These are phyloP conservation scores for Graphiopsis chlorocephala DNA, from an alignment of 2,329 filamentous ascomycete genomes.

Conservation along the genomic window DNA sequence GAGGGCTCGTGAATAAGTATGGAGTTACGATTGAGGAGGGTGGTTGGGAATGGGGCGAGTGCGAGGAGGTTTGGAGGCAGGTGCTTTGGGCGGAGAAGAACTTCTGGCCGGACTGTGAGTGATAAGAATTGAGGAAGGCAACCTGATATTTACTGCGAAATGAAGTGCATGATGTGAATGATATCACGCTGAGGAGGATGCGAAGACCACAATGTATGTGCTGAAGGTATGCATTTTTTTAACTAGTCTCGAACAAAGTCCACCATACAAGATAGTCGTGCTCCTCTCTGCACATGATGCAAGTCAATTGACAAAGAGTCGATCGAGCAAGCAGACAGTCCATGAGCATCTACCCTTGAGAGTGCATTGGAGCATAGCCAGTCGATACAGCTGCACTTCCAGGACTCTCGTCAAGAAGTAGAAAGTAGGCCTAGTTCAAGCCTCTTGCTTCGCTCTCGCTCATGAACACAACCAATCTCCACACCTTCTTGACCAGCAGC, in stretches of 20 bases:
- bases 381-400: not conserved
- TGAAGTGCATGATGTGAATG: not conserved
- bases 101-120: constrained; percentile 44
- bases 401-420: not conserved
- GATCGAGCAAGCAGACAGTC: not conserved
- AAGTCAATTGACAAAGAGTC: not conserved
- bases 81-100: constrained; percentile 48
- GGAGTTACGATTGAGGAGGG: constrained; percentile 39
- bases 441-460: constrained; percentile 91
- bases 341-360: not conserved
- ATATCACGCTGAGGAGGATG: not conserved
- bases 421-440: constrained; percentile 40
- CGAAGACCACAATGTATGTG: not conserved
- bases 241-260: not conserved
- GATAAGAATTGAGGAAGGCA: not conserved
- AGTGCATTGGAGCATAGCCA: not conserved
- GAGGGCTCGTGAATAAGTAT: constrained; percentile 46
- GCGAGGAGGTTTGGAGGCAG: constrained; percentile 48
- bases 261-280: not conserved
- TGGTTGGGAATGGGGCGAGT: constrained; percentile 48
- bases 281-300: not conserved
- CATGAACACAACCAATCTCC: constrained; percentile 98
- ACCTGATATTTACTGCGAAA: not conserved
- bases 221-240: not conserved
- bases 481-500: constrained; percentile 90